Conservation (phyloP, 106 monocot species). For the Dendrobium huoshanense region DNA sequence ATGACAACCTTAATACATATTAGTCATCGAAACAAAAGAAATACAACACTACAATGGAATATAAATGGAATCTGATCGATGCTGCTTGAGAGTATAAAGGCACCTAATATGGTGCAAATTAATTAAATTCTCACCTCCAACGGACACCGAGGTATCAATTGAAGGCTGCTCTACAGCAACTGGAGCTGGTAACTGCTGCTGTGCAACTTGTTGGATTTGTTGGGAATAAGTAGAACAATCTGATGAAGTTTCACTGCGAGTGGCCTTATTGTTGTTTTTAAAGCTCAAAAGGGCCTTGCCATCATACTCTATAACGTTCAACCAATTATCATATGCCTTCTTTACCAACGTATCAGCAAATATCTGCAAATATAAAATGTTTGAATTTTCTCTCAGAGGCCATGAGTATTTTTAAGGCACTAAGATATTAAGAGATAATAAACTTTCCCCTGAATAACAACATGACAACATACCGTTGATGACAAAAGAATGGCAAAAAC, state of each 20-base stretch:
- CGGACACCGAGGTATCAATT: slow-evolving; percentile 15
- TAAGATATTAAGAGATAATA: too few species aligned
- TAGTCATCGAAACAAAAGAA: too few species aligned
- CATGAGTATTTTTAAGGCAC: too few species aligned
- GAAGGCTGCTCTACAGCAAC: slow-evolving; percentile 13
- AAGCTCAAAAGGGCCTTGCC: slow-evolving; percentile 69
- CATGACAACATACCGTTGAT: too few species aligned
- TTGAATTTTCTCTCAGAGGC: too few species aligned
- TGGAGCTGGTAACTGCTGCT: slow-evolving; percentile 13
- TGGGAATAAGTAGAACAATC: slow-evolving; percentile 20
- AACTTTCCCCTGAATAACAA: too few species aligned
- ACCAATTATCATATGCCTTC: slow-evolving; percentile 91
- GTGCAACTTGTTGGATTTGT: slow-evolving; percentile 23
- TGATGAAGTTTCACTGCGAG: slow-evolving; percentile 24
- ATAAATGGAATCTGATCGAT: background rate
- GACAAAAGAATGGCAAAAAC: too few species aligned
- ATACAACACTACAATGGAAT: background rate
- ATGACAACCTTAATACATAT: too few species aligned
- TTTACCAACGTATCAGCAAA: slow-evolving; percentile 81
- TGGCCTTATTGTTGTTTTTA: slow-evolving; percentile 42
- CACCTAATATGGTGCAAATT: background rate
- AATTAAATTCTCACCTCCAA: slow-evolving; percentile 23
- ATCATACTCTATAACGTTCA: slow-evolving; percentile 77
- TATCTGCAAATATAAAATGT: slow-evolving; percentile 24
- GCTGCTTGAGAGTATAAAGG: background rate